Conservation (phyloP, 768 basidiomycete genomes). For the Leccinum longicurvipes region DNA sequence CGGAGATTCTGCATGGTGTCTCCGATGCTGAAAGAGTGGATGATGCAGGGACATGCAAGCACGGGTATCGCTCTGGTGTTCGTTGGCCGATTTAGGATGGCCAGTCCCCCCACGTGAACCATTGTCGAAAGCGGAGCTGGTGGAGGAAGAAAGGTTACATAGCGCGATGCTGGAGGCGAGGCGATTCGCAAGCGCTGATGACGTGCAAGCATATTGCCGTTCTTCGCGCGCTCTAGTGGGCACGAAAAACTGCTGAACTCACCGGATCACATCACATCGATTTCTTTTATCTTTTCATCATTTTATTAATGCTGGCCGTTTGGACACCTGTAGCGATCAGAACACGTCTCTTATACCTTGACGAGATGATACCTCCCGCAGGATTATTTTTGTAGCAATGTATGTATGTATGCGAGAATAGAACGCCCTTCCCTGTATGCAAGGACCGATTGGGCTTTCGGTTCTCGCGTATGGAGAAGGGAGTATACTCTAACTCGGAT, state of each 20-base stretch:
- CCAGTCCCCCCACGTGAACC: conserved; percentile 56
- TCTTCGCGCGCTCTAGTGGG: conserved; percentile 61
- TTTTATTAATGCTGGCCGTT: neutral
- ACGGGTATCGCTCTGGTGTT: conserved; percentile 63
- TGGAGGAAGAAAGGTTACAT: conserved; percentile 62
- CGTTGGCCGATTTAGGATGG: conserved; percentile 57
- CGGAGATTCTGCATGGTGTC: neutral
- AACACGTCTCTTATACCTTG: conserved; percentile 18
- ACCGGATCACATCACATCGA: neutral
- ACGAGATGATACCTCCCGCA: conserved; percentile 22
- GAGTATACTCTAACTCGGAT: conserved; percentile 19
- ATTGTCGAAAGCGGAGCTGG: conserved; percentile 63
- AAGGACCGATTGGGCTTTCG: conserved; percentile 21
- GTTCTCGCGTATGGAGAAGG: conserved; percentile 31
- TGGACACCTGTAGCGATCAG: neutral
- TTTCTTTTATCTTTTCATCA: neutral
- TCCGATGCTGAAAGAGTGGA: conserved; percentile 1
- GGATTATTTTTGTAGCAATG: conserved; percentile 18
- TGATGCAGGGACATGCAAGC: conserved; percentile 58
- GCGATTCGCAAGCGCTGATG: conserved; percentile 48
- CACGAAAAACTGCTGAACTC: conserved; percentile 39
- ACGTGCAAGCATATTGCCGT: conserved; percentile 52
- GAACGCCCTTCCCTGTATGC: conserved; percentile 24
- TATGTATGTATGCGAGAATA: conserved; percentile 21
- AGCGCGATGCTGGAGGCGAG: conserved; percentile 60